Conservation (phyloP, 2,329 filamentous ascomycete genomes). For the Macrophomina pseudophaseolina region DNA sequence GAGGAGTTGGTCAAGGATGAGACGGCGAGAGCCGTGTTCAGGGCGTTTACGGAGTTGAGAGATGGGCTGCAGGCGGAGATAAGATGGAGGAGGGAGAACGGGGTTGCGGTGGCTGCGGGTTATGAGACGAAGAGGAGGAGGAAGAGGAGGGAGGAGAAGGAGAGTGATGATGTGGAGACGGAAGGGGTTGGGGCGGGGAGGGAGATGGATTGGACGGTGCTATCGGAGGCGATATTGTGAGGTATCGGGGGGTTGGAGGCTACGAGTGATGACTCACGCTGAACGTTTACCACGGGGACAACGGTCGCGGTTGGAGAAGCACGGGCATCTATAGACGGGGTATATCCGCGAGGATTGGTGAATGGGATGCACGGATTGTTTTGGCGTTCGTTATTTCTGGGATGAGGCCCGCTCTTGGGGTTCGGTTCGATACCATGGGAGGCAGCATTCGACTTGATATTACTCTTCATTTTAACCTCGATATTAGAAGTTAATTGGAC, state of each 20-base stretch:
- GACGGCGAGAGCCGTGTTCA: constrained; percentile 20
- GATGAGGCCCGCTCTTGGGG: not conserved
- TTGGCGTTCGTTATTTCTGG: not conserved
- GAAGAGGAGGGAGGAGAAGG: not conserved
- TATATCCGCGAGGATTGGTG: no score
- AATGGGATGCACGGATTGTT: no score
- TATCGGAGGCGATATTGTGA: constrained; percentile 6
- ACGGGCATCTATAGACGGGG: no score
- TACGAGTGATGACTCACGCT: no score
- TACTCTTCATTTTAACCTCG: not conserved
- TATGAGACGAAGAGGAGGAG: not conserved
- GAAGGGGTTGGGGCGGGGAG: not conserved
- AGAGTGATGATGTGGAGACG: not conserved
- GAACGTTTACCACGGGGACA: no score
- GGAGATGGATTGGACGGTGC: constrained; percentile 1
- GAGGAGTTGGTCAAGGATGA: constrained; percentile 12
- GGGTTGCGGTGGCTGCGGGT: not conserved
- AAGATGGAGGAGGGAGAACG: constrained; percentile 5
- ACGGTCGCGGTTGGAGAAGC: no score
- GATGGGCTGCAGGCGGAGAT: constrained; percentile 22
- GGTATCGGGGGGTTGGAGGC: not conserved
- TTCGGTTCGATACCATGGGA: constrained; percentile 11
- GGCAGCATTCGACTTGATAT: constrained; percentile 1
- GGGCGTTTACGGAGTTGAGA: constrained; percentile 22
- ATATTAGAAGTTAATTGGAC: not conserved